phyloP scores from a whole-genome alignment of 371 early-diverging fungal genomes.

The Mortierella sp. region DNA sequence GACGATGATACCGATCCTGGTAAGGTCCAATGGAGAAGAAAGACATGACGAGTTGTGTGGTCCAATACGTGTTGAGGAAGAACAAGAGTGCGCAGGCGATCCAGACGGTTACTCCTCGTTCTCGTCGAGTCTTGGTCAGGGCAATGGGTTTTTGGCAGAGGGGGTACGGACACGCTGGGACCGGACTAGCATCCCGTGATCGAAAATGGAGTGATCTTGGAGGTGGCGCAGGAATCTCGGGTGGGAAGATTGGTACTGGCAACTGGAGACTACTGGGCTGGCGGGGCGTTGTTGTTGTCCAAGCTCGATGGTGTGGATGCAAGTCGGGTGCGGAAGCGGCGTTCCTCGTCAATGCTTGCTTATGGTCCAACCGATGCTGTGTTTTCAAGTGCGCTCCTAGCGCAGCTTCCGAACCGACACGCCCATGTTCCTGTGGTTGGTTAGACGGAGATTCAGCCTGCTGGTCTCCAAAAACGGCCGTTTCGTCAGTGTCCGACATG shows the following conservation, averaged over 20 bases:
- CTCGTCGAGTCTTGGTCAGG: slow-evolving; percentile 37
- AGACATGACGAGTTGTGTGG: slow-evolving; percentile 30
- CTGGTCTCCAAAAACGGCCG: slow-evolving; percentile 11
- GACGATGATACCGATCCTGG: slow-evolving; percentile 10
- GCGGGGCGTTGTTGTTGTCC: slow-evolving; percentile 2
- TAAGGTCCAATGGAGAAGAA: slow-evolving; percentile 15
- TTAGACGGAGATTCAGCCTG: slow-evolving; percentile 21
- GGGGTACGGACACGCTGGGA: slow-evolving; percentile 37
- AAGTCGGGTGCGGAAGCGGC: slow-evolving; percentile 35
- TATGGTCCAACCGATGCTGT: slow-evolving; percentile 27
- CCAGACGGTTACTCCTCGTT: slow-evolving; percentile 50
- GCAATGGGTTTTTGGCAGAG: slow-evolving; percentile 46
- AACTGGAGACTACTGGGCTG: no score
- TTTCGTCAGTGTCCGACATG: neutral
- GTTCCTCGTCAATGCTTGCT: slow-evolving; percentile 20
- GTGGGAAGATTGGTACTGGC: slow-evolving; percentile 20
- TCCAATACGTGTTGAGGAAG: slow-evolving; percentile 50
- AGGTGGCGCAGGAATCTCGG: slow-evolving; percentile 40
- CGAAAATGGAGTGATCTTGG: slow-evolving; percentile 38
- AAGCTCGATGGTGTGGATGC: neutral
- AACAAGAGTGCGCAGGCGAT: slow-evolving; percentile 43
- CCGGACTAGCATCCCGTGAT: slow-evolving; percentile 40
- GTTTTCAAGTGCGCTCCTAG: slow-evolving; percentile 9
- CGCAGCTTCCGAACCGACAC: slow-evolving; percentile 6
- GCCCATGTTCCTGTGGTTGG: slow-evolving; percentile 8